A percentile compares a stretch with the other conserved stretches of the same genome.
These are phyloP conservation scores for Rubia yunnanensis DNA, from an alignment of 257 asterid genomes.

Conservation along the genomic window DNA sequence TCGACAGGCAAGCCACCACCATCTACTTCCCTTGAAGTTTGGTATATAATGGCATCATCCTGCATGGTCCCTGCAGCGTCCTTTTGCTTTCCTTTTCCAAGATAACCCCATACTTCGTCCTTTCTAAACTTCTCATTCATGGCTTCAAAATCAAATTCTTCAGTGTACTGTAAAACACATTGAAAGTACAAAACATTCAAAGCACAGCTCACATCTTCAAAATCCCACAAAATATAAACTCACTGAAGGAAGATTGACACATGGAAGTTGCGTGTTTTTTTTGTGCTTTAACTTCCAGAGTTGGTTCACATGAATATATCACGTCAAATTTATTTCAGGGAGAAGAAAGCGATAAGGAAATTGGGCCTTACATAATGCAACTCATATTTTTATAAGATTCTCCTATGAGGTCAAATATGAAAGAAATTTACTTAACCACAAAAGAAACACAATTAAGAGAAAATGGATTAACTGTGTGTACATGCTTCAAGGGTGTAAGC, in stretches of 20 bases:
- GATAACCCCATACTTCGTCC: slow-evolving; percentile 75
- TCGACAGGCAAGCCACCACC: slow-evolving; percentile 27
- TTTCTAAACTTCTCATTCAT: slow-evolving; percentile 81
- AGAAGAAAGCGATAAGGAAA: neutral
- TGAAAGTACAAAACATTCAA: slow-evolving; percentile 26
- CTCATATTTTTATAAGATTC: neutral
- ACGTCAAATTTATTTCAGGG: neutral
- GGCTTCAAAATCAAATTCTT: slow-evolving; percentile 72
- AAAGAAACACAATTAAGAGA: neutral
- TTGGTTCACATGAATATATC: neutral
- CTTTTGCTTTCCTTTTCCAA: slow-evolving; percentile 49
- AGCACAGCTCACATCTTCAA: neutral
- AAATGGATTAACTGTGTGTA: neutral
- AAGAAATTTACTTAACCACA: neutral
- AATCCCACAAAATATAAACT: neutral
- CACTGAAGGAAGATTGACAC: neutral
- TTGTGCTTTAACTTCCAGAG: neutral
- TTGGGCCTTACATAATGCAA: neutral
- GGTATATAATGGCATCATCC: slow-evolving; percentile 18
- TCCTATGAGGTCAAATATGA: neutral
- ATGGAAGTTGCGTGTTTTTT: neutral
- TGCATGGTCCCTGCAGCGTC: slow-evolving; percentile 28
- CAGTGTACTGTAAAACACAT: slow-evolving; percentile 28
- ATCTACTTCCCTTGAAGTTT: slow-evolving; percentile 20
- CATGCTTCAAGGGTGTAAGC: neutral